Percentiles rank a stretch among this genome's conserved stretches.
phyloP scores from a whole-genome alignment of 1,284 basidiomycete species.

The Mycena citricolor region DNA sequence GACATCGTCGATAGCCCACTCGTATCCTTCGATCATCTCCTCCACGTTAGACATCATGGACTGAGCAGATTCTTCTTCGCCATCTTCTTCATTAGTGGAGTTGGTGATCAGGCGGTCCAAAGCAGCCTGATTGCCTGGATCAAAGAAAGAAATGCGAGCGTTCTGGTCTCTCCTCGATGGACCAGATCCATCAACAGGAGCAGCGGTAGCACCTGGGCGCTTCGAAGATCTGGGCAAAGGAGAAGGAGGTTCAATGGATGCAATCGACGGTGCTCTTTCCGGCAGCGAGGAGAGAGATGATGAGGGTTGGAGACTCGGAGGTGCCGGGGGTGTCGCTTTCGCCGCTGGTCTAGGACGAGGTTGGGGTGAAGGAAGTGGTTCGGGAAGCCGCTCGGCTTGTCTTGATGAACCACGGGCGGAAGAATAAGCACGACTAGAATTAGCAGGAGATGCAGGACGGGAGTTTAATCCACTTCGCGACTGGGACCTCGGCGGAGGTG shows the following conservation, averaged over 20 bases:
- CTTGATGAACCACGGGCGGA: constrained; percentile 23
- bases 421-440: constrained; percentile 27
- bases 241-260: constrained; percentile 3
- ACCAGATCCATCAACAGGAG: constrained; percentile 14
- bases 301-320: too few relatives aligned
- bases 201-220: constrained; percentile 12
- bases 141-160: constrained; percentile 76
- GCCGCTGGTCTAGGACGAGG: constrained; percentile 15
- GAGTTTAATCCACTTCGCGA: constrained; percentile 29
- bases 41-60: constrained; percentile 89
- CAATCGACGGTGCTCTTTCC: neutral
- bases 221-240: constrained; percentile 23
- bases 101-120: constrained; percentile 73
- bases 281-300: neutral
- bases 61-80: constrained; percentile 72
- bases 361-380: constrained; percentile 30
- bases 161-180: constrained; percentile 46
- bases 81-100: constrained; percentile 53
- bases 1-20: constrained; percentile 83
- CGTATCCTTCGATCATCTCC: constrained; percentile 98
- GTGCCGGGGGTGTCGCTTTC: neutral
- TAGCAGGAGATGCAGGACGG: constrained; percentile 39
- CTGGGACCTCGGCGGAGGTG: constrained; percentile 21
- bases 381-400: too few relatives aligned
- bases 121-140: constrained; percentile 69